Evolutionary conservation across 1,284 basidiomycete genomes (phyloP), one percentile per base, ranked within the genome.

Genomic region (Microbotryomycetes sp.): DNA sequence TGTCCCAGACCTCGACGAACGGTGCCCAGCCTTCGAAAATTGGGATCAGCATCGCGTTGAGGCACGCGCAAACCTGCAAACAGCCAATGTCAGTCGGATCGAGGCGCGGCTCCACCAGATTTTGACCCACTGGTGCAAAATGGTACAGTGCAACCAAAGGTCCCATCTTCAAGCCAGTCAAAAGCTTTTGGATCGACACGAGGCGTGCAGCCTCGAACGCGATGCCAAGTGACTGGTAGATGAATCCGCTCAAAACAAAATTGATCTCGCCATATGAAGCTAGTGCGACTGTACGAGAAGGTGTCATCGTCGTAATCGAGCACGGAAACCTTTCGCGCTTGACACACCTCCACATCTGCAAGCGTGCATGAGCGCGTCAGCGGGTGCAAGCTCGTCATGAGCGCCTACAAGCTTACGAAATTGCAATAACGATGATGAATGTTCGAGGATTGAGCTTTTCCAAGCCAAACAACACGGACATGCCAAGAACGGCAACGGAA

Each of bases 181-280:
- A 72, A 28, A 79, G 73, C 55, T 79, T 75, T 67, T 79, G 78
- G 50, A 79, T 78, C 61, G 78, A 73, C 48, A 79, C 78, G 45
- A 79, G 71, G 30, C 78, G 75, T 29, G 74, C 70, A 2, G 77
- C 77, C 68, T 79, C 78, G 57, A 78, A 78, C 41, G 70, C 72
- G 59, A 78, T 77, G 49, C 76, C 78, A 24, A 75, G 67, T 21
- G 75, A 71, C 70, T 79, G 78, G 72, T 73, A 77, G 54, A 78
- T 60, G 73, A 79, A 79, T 6, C 75, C 75, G 26, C 69, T 61
- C 29, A 70, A 52, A 21, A 65, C 71, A 50, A 79, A 80, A 16
- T 61, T 62, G 45, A 76, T 68, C 59, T 75, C 74, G 29, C 75
- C 75, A 31, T 67, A 69, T 0, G 72, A 73, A 3, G 74, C 74